phyloP scores from a whole-genome alignment of 345 rosid species.

The Euphorbia peplus region DNA sequence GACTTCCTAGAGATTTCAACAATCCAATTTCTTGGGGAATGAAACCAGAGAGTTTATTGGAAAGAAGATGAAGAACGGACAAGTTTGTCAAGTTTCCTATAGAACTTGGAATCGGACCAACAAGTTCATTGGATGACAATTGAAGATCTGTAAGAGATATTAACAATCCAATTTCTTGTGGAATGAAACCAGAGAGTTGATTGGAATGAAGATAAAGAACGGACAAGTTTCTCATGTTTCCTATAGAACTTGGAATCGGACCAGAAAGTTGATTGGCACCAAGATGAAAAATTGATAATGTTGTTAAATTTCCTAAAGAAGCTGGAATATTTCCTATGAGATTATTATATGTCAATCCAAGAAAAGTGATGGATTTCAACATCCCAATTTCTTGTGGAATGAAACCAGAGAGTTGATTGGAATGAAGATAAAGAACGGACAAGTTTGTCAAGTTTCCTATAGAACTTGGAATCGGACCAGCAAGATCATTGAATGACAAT shows the following conservation, averaged over 20 bases:
- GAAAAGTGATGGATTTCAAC: not conserved
- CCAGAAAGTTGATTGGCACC: not conserved
- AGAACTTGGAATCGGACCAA: no score
- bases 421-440: not conserved
- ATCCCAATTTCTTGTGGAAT: not conserved
- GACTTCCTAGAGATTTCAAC: no score
- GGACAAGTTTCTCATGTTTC: not conserved
- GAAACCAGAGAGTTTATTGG: no score
- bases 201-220: constrained; percentile 17
- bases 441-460: not conserved
- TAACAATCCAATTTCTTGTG: no score
- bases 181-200: constrained; percentile 7
- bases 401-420: not conserved
- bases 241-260: constrained; percentile 1
- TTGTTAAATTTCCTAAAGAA: not conserved
- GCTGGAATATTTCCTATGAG: not conserved
- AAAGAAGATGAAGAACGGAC: no score
- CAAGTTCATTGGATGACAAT: no score
- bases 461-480: not conserved
- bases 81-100: no score
- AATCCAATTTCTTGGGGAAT: no score
- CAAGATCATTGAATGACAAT: not conserved
- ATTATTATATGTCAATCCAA: not conserved
- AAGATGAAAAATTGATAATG: not conserved
- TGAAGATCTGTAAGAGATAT: no score